Base-by-base conservation (phyloP, 1,284 basidiomycete genomes). In the Exobasidium cylindrosporum region DNA sequence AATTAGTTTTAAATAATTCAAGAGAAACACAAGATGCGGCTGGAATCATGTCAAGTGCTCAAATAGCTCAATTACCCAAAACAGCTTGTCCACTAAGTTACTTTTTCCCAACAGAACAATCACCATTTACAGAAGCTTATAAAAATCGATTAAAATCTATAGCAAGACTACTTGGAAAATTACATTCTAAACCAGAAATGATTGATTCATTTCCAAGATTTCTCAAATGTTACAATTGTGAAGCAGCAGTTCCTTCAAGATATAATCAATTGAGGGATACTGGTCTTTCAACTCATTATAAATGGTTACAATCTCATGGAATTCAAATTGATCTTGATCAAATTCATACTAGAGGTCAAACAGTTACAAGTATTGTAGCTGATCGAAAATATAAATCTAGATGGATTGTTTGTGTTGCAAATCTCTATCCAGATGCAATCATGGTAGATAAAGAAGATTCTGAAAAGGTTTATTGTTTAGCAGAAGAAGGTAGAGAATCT, bases 361-460 rank as follows among this genome's bases (percentile, higher is more conserved):
- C 6, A 6, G 7, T 30, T 10, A 30, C 13, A 10, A 7, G 10
- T 40, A 10, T 31, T 6, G 26, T 54, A 24, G 10, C 14, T 17
- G 28, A 30, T 54, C 28, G 13, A 13, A n/a, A 26, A 30, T 54
- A 24, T 23, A 30, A 40, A 13, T 24, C n/a, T 11, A 30, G 7
- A 14, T 54, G 52, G 52, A 30, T 31, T 5, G n/a, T 54, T 10
- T n/a, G n/a, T 10, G 13, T 54, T 10, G 28, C 11, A 6, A 54
- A 54, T 40, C 14, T 54, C 6, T 54, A 54, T 40, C 52, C 52
- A 6, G 29, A 54, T 30, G 28, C 14, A 6, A 40, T 54, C 29
- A 10, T 14, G 28, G 52, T 54, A 13, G 52, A 54, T 30, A 17
- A 40, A 24, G 6, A 11, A 13, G 52, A 54, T 40, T 10, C 52